Conservation (phyloP, 2,329 filamentous ascomycete species). For the Pseudocercospora ulei region DNA sequence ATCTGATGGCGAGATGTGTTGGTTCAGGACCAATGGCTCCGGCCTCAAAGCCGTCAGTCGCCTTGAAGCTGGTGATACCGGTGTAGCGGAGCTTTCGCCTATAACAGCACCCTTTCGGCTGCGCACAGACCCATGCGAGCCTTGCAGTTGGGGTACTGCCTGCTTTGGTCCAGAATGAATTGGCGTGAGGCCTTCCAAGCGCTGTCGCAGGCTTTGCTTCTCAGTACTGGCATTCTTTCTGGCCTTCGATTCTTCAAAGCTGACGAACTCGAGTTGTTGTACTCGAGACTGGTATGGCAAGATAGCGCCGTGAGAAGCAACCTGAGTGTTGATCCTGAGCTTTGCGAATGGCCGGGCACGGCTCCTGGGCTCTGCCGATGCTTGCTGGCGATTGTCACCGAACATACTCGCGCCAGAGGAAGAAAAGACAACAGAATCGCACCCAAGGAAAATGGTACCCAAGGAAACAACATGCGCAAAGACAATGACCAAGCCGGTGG, state of each 20-base stretch:
- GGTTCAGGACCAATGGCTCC: conserved; percentile 28
- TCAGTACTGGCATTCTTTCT: conserved; percentile 13
- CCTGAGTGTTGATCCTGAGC: conserved; percentile 54
- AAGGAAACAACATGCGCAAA: conserved; percentile 5
- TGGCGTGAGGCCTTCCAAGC: conserved; percentile 24
- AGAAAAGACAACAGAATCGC: background rate
- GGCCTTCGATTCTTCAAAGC: conserved; percentile 22
- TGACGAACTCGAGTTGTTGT: conserved; percentile 26
- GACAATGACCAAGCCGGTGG: background rate
- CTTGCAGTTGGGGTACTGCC: conserved; percentile 6
- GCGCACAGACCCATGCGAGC: conserved; percentile 4
- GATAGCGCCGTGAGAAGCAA: conserved; percentile 44
- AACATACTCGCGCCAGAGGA: conserved; percentile 12
- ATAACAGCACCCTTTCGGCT: conserved; percentile 7
- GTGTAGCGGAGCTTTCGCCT: background rate
- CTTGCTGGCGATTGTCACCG: conserved; percentile 4
- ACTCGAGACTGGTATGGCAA: conserved; percentile 34
- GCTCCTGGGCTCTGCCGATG: conserved; percentile 8
- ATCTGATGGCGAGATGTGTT: conserved; percentile 56
- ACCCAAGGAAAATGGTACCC: conserved; percentile 5
- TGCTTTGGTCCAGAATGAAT: conserved; percentile 14
- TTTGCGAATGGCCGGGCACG: conserved; percentile 15
- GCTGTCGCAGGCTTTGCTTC: conserved; percentile 21
- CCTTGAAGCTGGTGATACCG: conserved; percentile 19
- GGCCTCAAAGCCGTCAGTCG: conserved; percentile 27